phyloP scores from a whole-genome alignment of 2,329 filamentous ascomycete genomes.

The Aspergillus sp. region DNA sequence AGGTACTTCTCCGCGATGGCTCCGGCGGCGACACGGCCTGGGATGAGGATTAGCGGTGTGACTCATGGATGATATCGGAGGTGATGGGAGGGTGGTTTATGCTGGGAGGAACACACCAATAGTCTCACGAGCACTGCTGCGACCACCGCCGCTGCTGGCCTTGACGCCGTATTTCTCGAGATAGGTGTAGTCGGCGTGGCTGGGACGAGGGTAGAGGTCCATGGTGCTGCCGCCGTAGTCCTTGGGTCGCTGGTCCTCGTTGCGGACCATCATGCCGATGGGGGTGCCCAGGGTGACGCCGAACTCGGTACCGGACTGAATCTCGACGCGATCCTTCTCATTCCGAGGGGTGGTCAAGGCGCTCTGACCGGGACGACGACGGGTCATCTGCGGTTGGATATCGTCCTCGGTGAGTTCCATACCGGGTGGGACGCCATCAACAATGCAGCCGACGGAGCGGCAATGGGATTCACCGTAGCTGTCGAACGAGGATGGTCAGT shows the following conservation, averaged over 20 bases:
- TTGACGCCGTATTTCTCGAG: slow-evolving; percentile 96
- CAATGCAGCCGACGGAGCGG: slow-evolving; percentile 87
- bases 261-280: slow-evolving; percentile 81
- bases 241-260: slow-evolving; percentile 87
- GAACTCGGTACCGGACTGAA: slow-evolving; percentile 89
- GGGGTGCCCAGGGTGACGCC: slow-evolving; percentile 88
- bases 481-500: background rate
- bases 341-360: slow-evolving; percentile 87
- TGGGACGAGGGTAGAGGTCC: slow-evolving; percentile 85
- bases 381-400: slow-evolving; percentile 93
- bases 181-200: slow-evolving; percentile 96
- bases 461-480: slow-evolving; percentile 85
- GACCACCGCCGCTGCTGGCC: slow-evolving; percentile 83
- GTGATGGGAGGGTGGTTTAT: background rate
- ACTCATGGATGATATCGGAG: background rate
- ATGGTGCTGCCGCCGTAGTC: slow-evolving; percentile 91
- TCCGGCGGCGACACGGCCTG: slow-evolving; percentile 79
- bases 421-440: slow-evolving; percentile 87
- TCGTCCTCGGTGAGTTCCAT: slow-evolving; percentile 80
- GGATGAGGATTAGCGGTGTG: background rate
- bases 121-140: slow-evolving; percentile 90
- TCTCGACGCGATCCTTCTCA: slow-evolving; percentile 87
- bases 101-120: slow-evolving; percentile 67
- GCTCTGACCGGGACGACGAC: slow-evolving; percentile 83
- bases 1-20: slow-evolving; percentile 94